These are phyloP conservation scores for Sequoia sempervirens DNA, from an alignment of 75 land plant genomes.

Conservation along the genomic window DNA sequence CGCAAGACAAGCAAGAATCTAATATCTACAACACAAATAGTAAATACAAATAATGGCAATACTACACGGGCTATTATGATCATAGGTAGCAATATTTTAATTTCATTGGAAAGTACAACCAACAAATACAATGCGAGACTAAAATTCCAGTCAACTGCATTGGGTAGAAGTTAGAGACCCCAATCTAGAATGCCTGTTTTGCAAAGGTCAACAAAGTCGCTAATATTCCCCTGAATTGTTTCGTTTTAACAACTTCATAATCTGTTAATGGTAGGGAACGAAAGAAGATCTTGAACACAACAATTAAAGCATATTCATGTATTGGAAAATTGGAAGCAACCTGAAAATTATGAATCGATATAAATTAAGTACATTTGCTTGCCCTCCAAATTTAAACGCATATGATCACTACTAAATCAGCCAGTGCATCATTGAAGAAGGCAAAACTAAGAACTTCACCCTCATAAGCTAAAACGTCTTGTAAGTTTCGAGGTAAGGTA, in stretches of 20 bases:
- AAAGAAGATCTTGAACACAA: background rate
- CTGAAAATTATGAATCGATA: background rate
- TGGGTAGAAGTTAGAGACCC: background rate
- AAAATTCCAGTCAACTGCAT: background rate
- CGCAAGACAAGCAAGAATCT: slow-evolving; percentile 71
- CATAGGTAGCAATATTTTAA: background rate
- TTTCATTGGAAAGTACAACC: background rate
- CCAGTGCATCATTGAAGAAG: background rate
- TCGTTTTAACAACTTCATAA: slow-evolving; percentile 39
- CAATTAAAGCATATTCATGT: background rate
- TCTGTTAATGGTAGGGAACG: slow-evolving; percentile 1
- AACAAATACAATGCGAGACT: background rate
- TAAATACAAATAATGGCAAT: slow-evolving; percentile 15
- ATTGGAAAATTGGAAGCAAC: background rate
- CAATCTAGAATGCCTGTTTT: slow-evolving; percentile 44
- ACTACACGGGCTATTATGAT: background rate
- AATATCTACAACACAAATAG: slow-evolving; percentile 49
- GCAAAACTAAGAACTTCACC: background rate
- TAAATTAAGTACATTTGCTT: background rate
- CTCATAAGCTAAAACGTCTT: background rate
- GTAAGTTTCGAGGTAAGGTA: background rate
- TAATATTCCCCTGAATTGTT: slow-evolving; percentile 70
- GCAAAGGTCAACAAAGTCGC: slow-evolving; percentile 67
- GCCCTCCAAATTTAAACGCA: background rate
- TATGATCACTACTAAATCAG: background rate